Percentiles rank a stretch among this genome's conserved stretches.
These are phyloP conservation scores for Diddensiella santjacobensis DNA, from an alignment of 805 yeast species.

Conservation along the genomic window DNA sequence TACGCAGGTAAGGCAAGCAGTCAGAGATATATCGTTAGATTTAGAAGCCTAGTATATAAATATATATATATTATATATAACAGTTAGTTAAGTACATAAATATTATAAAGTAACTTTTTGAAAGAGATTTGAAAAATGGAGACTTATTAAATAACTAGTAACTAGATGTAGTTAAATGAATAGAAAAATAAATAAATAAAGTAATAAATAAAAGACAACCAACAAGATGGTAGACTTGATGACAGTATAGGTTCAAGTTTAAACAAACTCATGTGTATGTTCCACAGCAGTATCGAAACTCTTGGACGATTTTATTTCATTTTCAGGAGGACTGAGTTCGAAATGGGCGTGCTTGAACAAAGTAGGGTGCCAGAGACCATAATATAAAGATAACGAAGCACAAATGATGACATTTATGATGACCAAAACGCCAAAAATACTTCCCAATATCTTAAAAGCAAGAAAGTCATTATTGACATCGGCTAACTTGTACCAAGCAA, in stretches of 20 bases:
- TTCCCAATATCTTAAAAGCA: constrained; percentile 60
- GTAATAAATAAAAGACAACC: not conserved
- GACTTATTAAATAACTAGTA: no score
- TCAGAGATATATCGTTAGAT: no score
- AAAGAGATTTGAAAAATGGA: no score
- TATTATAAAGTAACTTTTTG: no score
- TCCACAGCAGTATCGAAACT: not conserved
- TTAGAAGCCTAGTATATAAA: no score
- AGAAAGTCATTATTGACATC: constrained; percentile 41
- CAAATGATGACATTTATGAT: constrained; percentile 41
- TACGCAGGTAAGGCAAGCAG: no score
- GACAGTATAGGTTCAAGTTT: no score
- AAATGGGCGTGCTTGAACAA: constrained; percentile 1
- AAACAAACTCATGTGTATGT: not conserved
- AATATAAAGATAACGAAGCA: constrained; percentile 6
- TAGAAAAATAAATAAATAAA: no score
- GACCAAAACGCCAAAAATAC: constrained; percentile 55
- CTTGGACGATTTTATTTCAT: not conserved
- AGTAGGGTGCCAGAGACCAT: not conserved
- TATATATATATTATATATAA: no score
- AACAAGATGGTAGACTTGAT: no score
- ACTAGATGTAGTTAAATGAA: no score
- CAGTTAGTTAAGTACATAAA: no score
- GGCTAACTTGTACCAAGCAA: constrained; percentile 54
- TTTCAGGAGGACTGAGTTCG: constrained; percentile 1